Percentiles rank a stretch among this genome's conserved stretches.
Evolutionary conservation across 129 eudicot genomes (phyloP).

Genomic region (Rutidosis leptorrhynchoides): DNA sequence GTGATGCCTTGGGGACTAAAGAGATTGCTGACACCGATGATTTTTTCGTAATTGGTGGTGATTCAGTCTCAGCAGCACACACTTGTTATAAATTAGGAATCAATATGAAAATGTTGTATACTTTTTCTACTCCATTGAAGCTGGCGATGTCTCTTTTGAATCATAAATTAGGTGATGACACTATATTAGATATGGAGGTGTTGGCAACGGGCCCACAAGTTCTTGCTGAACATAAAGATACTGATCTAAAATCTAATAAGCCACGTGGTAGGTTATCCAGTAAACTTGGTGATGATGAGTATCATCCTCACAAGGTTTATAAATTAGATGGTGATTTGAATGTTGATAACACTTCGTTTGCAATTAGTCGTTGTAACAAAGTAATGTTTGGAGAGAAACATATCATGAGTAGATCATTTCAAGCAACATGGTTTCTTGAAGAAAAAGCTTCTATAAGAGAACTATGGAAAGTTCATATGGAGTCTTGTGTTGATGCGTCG

Average conservation of each 20-base stretch:
- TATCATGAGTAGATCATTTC: conserved; percentile 32
- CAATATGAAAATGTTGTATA: conserved; percentile 70
- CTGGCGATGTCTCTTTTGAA: conserved; percentile 57
- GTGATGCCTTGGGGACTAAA: conserved; percentile 57
- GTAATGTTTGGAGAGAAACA: conserved; percentile 32
- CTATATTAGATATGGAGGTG: conserved; percentile 27
- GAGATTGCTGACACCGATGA: conserved; percentile 48
- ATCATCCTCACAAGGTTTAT: conserved; percentile 35
- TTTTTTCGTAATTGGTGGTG: conserved; percentile 83
- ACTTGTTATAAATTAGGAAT: conserved; percentile 68
- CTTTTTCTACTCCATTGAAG: conserved; percentile 61
- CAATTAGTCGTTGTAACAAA: conserved; percentile 71
- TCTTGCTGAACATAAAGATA: conserved; percentile 12
- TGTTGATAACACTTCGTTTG: conserved; percentile 34
- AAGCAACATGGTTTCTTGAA: conserved; percentile 35
- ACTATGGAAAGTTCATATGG: conserved; percentile 72
- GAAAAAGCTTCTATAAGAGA: conserved; percentile 41
- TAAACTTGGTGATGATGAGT: conserved; percentile 16
- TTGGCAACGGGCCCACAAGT: conserved; percentile 24
- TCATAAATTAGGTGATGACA: conserved; percentile 15
- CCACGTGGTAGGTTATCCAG: conserved; percentile 27
- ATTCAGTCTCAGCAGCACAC: conserved; percentile 83
- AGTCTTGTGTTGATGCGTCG: conserved; percentile 95
- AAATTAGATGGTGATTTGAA: conserved; percentile 40
- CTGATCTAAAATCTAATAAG: conserved; percentile 21